Conservation (phyloP, 495 filamentous ascomycete species). For the Hypoxylon crocopeplum region DNA sequence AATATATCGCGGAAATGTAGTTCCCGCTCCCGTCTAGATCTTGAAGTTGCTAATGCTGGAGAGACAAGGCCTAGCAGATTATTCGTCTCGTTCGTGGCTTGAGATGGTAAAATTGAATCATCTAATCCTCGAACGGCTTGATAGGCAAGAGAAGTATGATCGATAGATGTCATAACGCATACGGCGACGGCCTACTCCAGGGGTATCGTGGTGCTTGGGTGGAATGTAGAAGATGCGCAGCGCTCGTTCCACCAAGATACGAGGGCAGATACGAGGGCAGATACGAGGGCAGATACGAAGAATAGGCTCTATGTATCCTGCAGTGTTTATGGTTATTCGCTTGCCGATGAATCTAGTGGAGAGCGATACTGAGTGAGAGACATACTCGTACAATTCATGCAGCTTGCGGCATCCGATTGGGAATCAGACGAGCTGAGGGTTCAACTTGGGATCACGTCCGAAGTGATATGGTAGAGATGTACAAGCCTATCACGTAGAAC, state of each 20-base stretch:
- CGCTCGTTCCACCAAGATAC: not conserved
- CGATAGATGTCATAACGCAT: too few species aligned
- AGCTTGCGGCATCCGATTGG: not conserved
- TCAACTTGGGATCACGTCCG: not conserved
- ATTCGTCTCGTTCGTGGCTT: not conserved
- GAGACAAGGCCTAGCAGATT: not conserved
- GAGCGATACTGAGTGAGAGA: not conserved
- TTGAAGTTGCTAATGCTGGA: not conserved
- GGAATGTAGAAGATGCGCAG: not conserved
- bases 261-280: too few species aligned
- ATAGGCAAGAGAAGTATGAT: too few species aligned
- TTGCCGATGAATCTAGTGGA: not conserved
- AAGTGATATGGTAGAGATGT: not conserved
- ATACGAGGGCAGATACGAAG: not conserved
- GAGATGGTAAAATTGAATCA: not conserved
- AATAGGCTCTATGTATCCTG: slow-evolving; percentile 28
- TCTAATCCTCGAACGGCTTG: too few species aligned
- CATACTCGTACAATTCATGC: not conserved
- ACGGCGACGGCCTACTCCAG: not conserved
- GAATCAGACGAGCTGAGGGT: not conserved
- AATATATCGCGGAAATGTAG: not conserved
- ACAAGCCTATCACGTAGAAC: not conserved
- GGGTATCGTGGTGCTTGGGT: not conserved
- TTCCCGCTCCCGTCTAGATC: not conserved
- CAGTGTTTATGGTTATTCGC: slow-evolving; percentile 5